Evolutionary conservation across 2,329 filamentous ascomycete genomes (phyloP), one percentile per base, ranked within the genome.

Genomic region (Epichloe typhina): DNA sequence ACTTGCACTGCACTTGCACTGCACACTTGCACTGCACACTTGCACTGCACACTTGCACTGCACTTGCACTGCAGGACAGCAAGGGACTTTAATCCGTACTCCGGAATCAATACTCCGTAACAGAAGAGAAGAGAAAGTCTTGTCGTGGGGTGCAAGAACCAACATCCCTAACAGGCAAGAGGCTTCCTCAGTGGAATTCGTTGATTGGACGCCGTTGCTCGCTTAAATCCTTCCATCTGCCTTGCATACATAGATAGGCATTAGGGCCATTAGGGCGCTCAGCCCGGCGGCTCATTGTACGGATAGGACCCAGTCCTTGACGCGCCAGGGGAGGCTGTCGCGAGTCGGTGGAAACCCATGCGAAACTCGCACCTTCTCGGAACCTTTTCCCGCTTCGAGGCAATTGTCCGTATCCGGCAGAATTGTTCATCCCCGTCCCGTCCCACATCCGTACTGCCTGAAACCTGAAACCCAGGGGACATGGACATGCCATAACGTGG

Each of bases 171-270:
- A 37, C 33, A 38, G 40, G 39, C 47, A 49, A 38, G 47, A 19
- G 21, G 17, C 40, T 17, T 21, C 7, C 21, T 40, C 15, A 2
- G 39, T 13, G 47, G 31, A 37, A 37, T 19, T 31, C 40, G 40
- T 19, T 49, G 40, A 49, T 49, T 49, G 47, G 47, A 15, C 47
- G 47, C 40, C 40, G 15, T 26, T 42, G 11, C 45, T 47, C 46
- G 37, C 37, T 40, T 49, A 49, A 23, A 43, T 31, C 8, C 26
- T 31, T 9, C 3, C 9, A 11, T 2, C 3, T 31, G 8, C 17
- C 17, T 17, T 17, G 17, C 17, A 17, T 17, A 17, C 17, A n/a
- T n/a, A n/a, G n/a, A 17, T 17, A 17, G 17, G 17, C 17, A 17
- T 17, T 17, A 17, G 17, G 17, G 17, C 17, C 8, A 31, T 8